Evolutionary conservation across 2,329 filamentous ascomycete species (phyloP), one percentile per base, ranked within the genome.

Genomic region (Fusarium agapanthi): DNA sequence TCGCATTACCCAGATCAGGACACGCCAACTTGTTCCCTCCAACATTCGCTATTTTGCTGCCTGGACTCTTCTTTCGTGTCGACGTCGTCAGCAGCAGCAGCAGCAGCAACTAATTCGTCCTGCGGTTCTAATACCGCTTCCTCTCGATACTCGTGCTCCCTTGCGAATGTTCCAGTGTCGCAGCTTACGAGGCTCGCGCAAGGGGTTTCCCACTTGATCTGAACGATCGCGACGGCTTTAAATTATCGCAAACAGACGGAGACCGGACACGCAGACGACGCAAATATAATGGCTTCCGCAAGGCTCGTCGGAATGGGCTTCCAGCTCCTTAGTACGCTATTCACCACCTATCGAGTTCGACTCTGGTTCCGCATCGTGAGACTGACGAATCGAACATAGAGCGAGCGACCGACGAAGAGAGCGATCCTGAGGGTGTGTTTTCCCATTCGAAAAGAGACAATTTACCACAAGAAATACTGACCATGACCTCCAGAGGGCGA

Each of bases 401-500:
- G 60, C 78, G 78, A 71, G 77, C 75, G 34, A 56, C 62, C 28
- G 74, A 74, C 26, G 79, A 82, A 60, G 78, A 81, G 48, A 68
- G 75, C 47, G 81, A 83, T 54, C 77, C 79, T 40, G 81, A 83
- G 74, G 81, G 81, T 83, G 60, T 47, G 68, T 62, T 60, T 61
- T 56, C 58, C 56, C 59, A 40, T n/a, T 56, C 35, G 37, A 47
- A 53, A 50, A 64, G 28, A 57, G 43, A 26, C 53, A n/a, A 56
- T 44, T 20, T 26, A 41, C 50, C 26, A 26, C 32, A 56, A 48
- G 67, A 59, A 38, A 60, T 58, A 65, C 77, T 79, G 61, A 78
- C 71, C 24, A 65, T 64, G 51, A 28, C 26, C 34, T 61, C 85
- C 75, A 89, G 90, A 91, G 77, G 89, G 91, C 68, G 94, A 97